These are phyloP conservation scores for Lolium perenne DNA, from an alignment of 176 grass and related monocot genomes.

Conservation along the genomic window DNA sequence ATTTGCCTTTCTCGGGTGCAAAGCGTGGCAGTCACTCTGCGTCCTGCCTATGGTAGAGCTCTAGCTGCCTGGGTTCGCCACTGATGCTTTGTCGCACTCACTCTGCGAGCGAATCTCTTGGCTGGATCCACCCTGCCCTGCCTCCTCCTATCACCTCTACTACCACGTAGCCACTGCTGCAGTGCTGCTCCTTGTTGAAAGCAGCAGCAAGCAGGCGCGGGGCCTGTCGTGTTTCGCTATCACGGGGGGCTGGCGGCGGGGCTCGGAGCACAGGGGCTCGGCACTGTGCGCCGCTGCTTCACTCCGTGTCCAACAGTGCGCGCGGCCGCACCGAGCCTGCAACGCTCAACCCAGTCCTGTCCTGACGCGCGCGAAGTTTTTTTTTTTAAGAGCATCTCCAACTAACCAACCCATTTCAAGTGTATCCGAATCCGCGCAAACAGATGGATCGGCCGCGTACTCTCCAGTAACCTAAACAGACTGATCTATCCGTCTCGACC, in stretches of 20 bases:
- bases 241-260: neutral
- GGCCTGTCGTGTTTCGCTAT: neutral
- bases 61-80: neutral
- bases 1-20: too few species aligned
- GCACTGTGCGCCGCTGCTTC: conserved; percentile 29
- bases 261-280: neutral
- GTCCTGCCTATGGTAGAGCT: neutral
- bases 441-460: too few species aligned
- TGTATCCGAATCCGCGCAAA: too few species aligned
- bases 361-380: neutral
- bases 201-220: neutral
- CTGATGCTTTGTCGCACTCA: neutral
- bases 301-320: neutral
- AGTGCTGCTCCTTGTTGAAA: neutral
- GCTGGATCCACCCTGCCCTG: conserved; percentile 11
- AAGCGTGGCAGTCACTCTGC: neutral
- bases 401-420: too few species aligned
- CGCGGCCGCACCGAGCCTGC: neutral
- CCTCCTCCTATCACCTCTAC: neutral
- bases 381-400: too few species aligned
- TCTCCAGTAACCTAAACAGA: too few species aligned
- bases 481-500: too few species aligned
- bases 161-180: neutral
- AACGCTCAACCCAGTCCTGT: neutral
- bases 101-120: neutral